Percentiles rank a stretch among this genome's conserved stretches.
These are phyloP conservation scores for Umbelopsis sp. DNA, from an alignment of 192 early-diverging fungal species.

Conservation along the genomic window DNA sequence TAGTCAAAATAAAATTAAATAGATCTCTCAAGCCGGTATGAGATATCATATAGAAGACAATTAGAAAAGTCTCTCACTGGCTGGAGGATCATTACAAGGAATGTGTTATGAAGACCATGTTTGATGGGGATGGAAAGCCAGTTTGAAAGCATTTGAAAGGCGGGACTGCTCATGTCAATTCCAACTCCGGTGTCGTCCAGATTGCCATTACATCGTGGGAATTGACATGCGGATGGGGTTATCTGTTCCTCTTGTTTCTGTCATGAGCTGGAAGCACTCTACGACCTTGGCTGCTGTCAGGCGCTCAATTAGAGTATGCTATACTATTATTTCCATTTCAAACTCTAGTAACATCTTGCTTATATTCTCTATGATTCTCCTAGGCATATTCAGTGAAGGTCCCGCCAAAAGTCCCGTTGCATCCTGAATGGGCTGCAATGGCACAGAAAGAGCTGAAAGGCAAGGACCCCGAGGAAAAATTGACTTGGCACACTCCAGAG, in stretches of 20 bases:
- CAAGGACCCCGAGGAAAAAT: constrained; percentile 69
- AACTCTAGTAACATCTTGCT: background rate
- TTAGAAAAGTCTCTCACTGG: no score
- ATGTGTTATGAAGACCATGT: no score
- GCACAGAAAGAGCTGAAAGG: constrained; percentile 88
- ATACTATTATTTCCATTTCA: background rate
- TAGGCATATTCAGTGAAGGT: constrained; percentile 17
- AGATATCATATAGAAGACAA: no score
- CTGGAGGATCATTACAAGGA: no score
- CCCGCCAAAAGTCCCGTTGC: constrained; percentile 53
- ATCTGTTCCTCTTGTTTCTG: background rate
- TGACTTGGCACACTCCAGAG: constrained; percentile 85
- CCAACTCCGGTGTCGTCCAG: no score
- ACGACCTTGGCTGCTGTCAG: constrained; percentile 1
- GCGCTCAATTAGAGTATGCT: background rate
- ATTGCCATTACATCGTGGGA: background rate
- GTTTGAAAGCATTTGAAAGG: no score
- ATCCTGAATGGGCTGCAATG: constrained; percentile 71
- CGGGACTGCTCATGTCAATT: no score
- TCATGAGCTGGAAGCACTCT: constrained; percentile 14
- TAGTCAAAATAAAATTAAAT: no score
- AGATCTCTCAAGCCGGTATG: no score
- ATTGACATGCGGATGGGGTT: background rate
- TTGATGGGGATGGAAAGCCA: no score
- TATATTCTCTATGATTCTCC: background rate